These are phyloP conservation scores for Podospora pseudoanserina DNA, from an alignment of 495 filamentous ascomycete genomes.

Conservation along the genomic window DNA sequence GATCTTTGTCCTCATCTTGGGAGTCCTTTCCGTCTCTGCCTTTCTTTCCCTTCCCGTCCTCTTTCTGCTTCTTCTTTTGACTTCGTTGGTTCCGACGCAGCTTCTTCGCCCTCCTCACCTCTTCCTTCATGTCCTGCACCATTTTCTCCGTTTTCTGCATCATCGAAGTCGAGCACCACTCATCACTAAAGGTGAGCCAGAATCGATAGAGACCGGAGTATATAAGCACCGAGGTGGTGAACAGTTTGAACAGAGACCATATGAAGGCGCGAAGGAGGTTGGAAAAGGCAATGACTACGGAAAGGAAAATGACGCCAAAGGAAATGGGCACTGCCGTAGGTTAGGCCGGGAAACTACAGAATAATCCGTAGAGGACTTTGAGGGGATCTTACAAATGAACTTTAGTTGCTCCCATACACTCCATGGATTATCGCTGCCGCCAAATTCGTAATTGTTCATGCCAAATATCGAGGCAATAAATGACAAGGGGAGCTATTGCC, in stretches of 20 bases:
- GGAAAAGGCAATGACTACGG: neutral
- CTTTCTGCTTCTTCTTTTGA: neutral
- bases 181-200: constrained; percentile 13
- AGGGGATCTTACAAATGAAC: neutral
- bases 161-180: constrained; percentile 1
- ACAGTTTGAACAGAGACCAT: constrained; percentile 18
- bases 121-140: constrained; percentile 12
- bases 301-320: constrained; percentile 24
- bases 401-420: neutral
- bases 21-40: neutral
- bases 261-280: constrained; percentile 3
- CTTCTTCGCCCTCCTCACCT: constrained; percentile 13
- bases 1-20: neutral
- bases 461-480: constrained; percentile 38
- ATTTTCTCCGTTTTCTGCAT: constrained; percentile 9
- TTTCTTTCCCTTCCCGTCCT: neutral
- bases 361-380: neutral
- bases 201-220: constrained; percentile 21
- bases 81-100: neutral
- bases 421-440: neutral
- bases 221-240: constrained; percentile 13
- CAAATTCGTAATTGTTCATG: constrained; percentile 36
- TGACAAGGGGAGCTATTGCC: constrained; percentile 23
- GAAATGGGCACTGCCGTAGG: constrained; percentile 29
- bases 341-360: neutral